Base-by-base conservation (phyloP, 148 eudicot genomes). In the Fagopyrum homotropicum region DNA sequence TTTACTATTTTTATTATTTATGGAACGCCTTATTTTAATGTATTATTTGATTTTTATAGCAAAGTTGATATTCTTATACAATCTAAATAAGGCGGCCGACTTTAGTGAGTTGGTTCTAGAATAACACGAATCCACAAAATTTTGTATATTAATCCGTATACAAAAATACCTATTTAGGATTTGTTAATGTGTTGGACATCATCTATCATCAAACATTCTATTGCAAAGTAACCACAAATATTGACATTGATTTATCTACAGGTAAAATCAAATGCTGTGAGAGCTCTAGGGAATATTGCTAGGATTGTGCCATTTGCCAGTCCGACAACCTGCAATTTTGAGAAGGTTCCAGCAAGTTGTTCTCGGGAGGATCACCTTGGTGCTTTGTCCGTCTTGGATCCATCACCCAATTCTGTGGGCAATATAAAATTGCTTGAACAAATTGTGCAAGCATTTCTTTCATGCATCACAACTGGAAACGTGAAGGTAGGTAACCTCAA, bases 221-320 rank as follows among this genome's bases (percentile, higher is more conserved):
- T 35, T 35, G 40, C 40, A 35, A 35, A 35, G 40, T 35, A 35
- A 35, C 40, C 40, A 35, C 0, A 35, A 63, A 29, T 63, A 10
- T 10, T 30, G 4, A 10, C 19, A 40, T 12, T 45, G 1, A 40
- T 40, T 40, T 40, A 12, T 66, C 71, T n/a, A 66, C 82, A 93
- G 97, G 83, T 95, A 19, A 95, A 92, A 82, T 93, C 98, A 78
- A 95, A 95, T 86, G 97, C 96, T 78, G 98, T 95, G 77, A 89
- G 98, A 79, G 98, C 96, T 75, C 86, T 95, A 5, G 98, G 98
- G 59, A 89, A 90, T 79, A 90, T 95, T 79, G 88, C 96, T 45
- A 87, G 97, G 81, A 85, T 81, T 74, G 83, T 90, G 68, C 89
- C 77, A 60, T 90, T 90, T 79, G 45, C 83, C 6, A 80, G 80